A percentile compares a stretch with the other conserved stretches of the same genome.
Conservation (phyloP, 164 flowering plant species). For the Tetracentron sinense region DNA sequence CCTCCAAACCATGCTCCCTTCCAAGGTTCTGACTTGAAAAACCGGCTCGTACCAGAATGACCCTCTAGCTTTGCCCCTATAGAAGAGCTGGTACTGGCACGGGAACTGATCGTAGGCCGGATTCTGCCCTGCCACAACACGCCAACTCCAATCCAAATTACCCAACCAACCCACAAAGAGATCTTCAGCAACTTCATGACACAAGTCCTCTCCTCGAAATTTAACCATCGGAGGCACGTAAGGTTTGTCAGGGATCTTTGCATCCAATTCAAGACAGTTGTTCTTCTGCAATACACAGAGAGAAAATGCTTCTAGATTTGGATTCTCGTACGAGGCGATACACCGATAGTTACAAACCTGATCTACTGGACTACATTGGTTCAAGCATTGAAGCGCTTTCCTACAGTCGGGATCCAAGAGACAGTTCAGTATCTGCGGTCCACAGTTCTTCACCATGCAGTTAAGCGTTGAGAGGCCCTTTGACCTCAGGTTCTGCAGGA, state of each 20-base stretch:
- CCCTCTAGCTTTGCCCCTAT: conserved; percentile 84
- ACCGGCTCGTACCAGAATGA: conserved; percentile 99
- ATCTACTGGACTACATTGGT: conserved; percentile 84
- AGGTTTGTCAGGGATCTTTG: conserved; percentile 72
- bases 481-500: conserved; percentile 69
- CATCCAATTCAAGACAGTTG: conserved; percentile 84
- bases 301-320: conserved; percentile 78
- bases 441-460: conserved; percentile 88
- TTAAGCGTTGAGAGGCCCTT: conserved; percentile 80
- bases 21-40: conserved; percentile 77
- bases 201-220: conserved; percentile 54
- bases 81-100: conserved; percentile 92
- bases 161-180: conserved; percentile 95
- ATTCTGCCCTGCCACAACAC: conserved; percentile 93
- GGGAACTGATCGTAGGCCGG: conserved; percentile 99
- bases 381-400: conserved; percentile 89
- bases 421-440: conserved; percentile 72
- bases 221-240: conserved; percentile 54
- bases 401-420: conserved; percentile 78
- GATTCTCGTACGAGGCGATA: conserved; percentile 91
- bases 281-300: conserved; percentile 83
- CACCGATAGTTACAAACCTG: conserved; percentile 92
- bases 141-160: conserved; percentile 88
- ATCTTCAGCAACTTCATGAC: conserved; percentile 83
- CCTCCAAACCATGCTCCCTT: conserved; percentile 82